Conservation (phyloP, 371 early-diverging fungal genomes). For the Umbelopsis sp. region DNA sequence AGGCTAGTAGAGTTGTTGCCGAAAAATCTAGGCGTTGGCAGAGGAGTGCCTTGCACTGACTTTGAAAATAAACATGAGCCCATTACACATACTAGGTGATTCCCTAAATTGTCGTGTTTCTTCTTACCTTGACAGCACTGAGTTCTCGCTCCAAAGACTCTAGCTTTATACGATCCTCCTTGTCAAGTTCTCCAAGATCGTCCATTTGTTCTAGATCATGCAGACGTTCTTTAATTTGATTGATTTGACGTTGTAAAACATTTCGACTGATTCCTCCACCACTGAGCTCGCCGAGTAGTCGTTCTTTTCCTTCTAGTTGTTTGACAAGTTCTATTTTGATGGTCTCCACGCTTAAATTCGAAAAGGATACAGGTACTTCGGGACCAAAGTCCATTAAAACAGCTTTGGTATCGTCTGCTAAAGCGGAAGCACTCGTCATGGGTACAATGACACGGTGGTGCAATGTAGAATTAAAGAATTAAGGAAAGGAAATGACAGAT, state of each 20-base stretch:
- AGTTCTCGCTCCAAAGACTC: slow-evolving; percentile 15
- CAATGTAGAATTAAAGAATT: not conserved
- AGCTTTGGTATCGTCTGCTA: not conserved
- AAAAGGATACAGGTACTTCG: slow-evolving; percentile 5
- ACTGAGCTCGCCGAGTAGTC: slow-evolving; percentile 41
- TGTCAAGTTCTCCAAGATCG: slow-evolving; percentile 7
- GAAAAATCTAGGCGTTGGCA: not conserved
- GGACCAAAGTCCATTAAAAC: slow-evolving; percentile 14
- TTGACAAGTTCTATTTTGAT: slow-evolving; percentile 36
- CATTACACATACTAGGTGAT: not conserved
- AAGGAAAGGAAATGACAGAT: slow-evolving; percentile 13
- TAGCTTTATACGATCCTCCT: slow-evolving; percentile 2
- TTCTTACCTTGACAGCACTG: slow-evolving; percentile 13
- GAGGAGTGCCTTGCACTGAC: slow-evolving; percentile 5
- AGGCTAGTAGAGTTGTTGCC: slow-evolving; percentile 21
- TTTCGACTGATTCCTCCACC: slow-evolving; percentile 49
- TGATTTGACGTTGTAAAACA: slow-evolving; percentile 48
- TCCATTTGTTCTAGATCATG: slow-evolving; percentile 34
- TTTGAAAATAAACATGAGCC: slow-evolving; percentile 10
- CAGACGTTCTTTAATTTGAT: slow-evolving; percentile 41
- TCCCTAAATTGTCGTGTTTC: not conserved
- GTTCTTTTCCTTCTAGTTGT: slow-evolving; percentile 50
- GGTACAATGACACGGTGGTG: not conserved
- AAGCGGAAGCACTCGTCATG: not conserved
- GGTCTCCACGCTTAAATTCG: slow-evolving; percentile 1